These are phyloP conservation scores for Saccharomyces pastorianus DNA, from an alignment of 1,139 yeast species.

Conservation along the genomic window DNA sequence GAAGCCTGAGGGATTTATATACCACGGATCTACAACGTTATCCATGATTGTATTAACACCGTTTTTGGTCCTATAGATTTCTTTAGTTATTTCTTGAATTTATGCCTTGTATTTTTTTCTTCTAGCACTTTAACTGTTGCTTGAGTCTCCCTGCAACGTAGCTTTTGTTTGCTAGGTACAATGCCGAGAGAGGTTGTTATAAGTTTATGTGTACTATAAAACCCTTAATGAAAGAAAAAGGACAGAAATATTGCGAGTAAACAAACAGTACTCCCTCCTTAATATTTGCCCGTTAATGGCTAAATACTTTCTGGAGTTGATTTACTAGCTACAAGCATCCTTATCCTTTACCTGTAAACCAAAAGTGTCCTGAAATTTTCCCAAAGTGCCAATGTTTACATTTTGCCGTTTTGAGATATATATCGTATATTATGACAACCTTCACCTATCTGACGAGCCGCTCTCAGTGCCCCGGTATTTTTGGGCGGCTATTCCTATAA, in stretches of 20 bases:
- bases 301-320: background rate
- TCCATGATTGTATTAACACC: conserved; percentile 5
- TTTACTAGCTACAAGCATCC: background rate
- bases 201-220: background rate
- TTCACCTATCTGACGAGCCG: background rate
- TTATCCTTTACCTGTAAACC: background rate
- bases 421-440: background rate
- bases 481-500: background rate
- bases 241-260: background rate
- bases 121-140: background rate
- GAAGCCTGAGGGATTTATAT: conserved; percentile 12
- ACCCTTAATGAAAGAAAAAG: background rate
- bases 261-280: background rate
- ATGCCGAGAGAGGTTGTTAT: background rate
- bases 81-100: background rate
- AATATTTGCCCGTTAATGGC: background rate
- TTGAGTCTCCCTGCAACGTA: background rate
- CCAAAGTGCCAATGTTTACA: conserved; percentile 1
- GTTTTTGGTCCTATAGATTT: background rate
- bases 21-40: conserved; percentile 11
- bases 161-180: background rate
- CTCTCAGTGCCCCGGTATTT: too few relatives aligned
- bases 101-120: background rate
- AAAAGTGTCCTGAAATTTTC: background rate
- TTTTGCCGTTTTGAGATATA: conserved; percentile 5